Conservation (phyloP, 1,284 basidiomycete species). For the Trametes sp. region DNA sequence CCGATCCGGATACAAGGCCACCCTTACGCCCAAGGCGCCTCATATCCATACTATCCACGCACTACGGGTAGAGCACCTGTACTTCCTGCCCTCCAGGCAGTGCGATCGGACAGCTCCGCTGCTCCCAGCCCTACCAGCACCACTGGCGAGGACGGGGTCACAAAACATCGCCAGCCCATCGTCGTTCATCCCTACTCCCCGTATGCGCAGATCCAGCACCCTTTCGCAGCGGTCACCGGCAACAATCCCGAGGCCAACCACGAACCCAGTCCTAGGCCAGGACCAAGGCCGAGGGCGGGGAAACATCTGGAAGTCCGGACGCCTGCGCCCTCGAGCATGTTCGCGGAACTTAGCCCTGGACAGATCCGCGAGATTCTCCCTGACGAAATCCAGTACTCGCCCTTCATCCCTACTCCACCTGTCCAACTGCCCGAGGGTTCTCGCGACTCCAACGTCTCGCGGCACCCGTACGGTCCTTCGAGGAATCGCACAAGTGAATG, state of each 20-base stretch:
- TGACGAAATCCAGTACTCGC: conserved; percentile 62
- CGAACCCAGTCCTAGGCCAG: conserved; percentile 7
- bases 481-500: conserved; percentile 42
- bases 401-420: conserved; percentile 42
- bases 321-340: conserved; percentile 53
- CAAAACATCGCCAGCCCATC: conserved; percentile 58
- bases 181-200: conserved; percentile 47
- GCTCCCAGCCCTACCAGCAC: conserved; percentile 20
- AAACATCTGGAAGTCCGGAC: conserved; percentile 45
- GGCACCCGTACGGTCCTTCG: conserved; percentile 38
- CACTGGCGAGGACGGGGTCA: conserved; percentile 46
- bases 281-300: conserved; percentile 5
- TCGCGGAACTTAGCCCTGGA: conserved; percentile 57
- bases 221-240: conserved; percentile 40
- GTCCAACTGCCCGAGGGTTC: conserved; percentile 22
- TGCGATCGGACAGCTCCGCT: conserved; percentile 5
- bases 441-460: conserved; percentile 8
- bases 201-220: conserved; percentile 48
- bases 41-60: conserved; percentile 39
- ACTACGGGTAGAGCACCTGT: conserved; percentile 22
- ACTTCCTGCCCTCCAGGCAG: conserved; percentile 8
- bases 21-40: conserved; percentile 62
- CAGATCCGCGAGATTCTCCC: conserved; percentile 59
- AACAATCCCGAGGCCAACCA: background rate
- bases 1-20: conserved; percentile 53